Conservation (phyloP, 495 filamentous ascomycete species). For the Emericellopsis terricola region DNA sequence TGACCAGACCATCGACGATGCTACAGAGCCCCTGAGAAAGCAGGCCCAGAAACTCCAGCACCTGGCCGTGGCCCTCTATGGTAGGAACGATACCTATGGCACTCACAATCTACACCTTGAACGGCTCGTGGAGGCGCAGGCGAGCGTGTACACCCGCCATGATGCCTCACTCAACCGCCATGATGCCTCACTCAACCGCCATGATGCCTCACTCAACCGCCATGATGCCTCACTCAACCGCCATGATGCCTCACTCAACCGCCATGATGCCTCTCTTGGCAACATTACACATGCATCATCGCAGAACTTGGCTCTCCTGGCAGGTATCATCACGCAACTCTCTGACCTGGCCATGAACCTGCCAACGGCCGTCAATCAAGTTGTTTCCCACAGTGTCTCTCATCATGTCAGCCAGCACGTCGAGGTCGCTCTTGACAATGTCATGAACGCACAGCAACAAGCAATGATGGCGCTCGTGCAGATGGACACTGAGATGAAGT, state of each 20-base stretch:
- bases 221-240: no score
- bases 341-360: slow-evolving; percentile 1
- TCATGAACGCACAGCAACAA: slow-evolving; percentile 2
- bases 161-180: no score
- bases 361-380: slow-evolving; percentile 1
- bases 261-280: not conserved
- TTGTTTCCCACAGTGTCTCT: not conserved
- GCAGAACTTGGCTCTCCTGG: not conserved
- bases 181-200: no score
- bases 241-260: not conserved
- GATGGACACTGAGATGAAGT: not conserved
- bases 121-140: no score
- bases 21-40: not conserved
- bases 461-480: slow-evolving; percentile 1
- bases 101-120: no score
- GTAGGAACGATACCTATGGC: no score
- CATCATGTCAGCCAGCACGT: slow-evolving; percentile 1
- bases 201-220: no score
- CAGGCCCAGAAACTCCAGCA: no score
- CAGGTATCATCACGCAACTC: not conserved
- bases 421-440: not conserved
- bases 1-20: not conserved
- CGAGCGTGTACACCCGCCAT: no score
- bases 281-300: not conserved
- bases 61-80: no score